Conservation (phyloP, 1,284 basidiomycete species). For the Microbotryum intermedium region DNA sequence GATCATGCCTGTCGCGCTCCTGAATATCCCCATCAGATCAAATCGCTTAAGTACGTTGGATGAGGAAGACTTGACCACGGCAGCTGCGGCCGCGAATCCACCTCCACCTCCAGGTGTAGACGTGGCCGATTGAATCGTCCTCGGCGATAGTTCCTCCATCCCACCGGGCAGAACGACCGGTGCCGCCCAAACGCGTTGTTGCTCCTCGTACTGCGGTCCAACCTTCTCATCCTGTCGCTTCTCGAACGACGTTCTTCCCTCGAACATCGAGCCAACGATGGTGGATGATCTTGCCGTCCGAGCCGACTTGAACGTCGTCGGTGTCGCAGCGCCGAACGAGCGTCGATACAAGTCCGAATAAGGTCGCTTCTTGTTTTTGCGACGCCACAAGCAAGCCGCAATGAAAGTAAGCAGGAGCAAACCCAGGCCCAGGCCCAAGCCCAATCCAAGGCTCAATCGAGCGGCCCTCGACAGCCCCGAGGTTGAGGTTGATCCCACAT, state of each 20-base stretch:
- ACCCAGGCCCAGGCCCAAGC: conserved; percentile 26
- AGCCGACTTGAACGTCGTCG: not conserved
- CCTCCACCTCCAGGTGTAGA: no score
- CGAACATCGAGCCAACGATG: not conserved
- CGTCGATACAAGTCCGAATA: conserved; percentile 1
- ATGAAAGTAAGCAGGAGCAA: conserved; percentile 26
- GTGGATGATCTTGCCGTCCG: conserved; percentile 8
- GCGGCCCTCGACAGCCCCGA: conserved; percentile 22
- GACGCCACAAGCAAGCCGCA: conserved; percentile 20
- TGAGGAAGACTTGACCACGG: not conserved
- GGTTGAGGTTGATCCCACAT: conserved; percentile 4
- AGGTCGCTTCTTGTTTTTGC: not conserved
- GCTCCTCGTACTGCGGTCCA: not conserved
- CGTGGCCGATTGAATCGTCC: conserved; percentile 5
- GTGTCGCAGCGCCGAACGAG: not conserved
- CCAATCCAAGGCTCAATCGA: conserved; percentile 29
- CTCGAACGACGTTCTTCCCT: no score
- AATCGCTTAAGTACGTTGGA: conserved; percentile 14
- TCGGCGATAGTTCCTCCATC: not conserved
- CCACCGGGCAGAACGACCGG: not conserved
- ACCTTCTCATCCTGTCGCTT: no score
- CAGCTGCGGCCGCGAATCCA: conserved; percentile 7
- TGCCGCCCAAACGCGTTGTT: not conserved
- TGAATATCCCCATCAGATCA: conserved; percentile 28
- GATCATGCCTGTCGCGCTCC: conserved; percentile 2